Evolutionary conservation across 495 filamentous ascomycete genomes (phyloP).

Genomic region (Aspergillus cristatus): DNA sequence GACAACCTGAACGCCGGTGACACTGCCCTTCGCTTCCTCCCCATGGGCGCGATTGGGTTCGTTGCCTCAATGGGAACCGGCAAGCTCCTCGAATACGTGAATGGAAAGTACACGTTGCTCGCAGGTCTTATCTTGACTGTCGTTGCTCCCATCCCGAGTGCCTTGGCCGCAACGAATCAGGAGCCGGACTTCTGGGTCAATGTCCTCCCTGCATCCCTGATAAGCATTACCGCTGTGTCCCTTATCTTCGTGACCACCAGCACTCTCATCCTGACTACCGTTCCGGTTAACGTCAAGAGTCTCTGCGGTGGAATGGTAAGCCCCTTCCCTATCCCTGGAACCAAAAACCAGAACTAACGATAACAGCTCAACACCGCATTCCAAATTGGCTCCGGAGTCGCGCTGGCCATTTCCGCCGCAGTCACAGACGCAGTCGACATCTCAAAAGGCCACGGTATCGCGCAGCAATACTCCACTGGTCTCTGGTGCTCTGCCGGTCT

Average conservation of each 20-base stretch:
- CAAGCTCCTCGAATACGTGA: conserved; percentile 26
- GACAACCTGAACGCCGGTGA: conserved; percentile 23
- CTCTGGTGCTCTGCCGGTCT: conserved; percentile 28
- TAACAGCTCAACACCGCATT: conserved; percentile 28
- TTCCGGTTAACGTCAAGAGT: conserved; percentile 25
- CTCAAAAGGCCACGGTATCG: conserved; percentile 19
- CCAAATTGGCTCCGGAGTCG: conserved; percentile 30
- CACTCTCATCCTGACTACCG: conserved; percentile 25
- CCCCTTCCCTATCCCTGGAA: background rate
- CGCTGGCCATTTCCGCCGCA: conserved; percentile 27
- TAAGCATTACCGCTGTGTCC: conserved; percentile 31
- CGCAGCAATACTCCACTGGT: conserved; percentile 27
- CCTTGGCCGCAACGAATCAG: conserved; percentile 15
- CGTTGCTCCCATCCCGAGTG: conserved; percentile 24
- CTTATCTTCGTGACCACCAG: conserved; percentile 30
- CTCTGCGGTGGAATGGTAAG: conserved; percentile 28
- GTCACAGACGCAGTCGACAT: conserved; percentile 27
- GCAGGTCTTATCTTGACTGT: conserved; percentile 20
- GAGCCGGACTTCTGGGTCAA: conserved; percentile 26
- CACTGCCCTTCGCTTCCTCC: conserved; percentile 26
- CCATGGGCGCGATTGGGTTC: conserved; percentile 29
- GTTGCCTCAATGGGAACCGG: conserved; percentile 27
- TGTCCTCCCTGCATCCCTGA: conserved; percentile 23
- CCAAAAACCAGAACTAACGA: conserved; percentile 1
- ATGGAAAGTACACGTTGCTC: conserved; percentile 26